Base-by-base conservation (phyloP, 495 filamentous ascomycete species). In the Neurospora pannonica region DNA sequence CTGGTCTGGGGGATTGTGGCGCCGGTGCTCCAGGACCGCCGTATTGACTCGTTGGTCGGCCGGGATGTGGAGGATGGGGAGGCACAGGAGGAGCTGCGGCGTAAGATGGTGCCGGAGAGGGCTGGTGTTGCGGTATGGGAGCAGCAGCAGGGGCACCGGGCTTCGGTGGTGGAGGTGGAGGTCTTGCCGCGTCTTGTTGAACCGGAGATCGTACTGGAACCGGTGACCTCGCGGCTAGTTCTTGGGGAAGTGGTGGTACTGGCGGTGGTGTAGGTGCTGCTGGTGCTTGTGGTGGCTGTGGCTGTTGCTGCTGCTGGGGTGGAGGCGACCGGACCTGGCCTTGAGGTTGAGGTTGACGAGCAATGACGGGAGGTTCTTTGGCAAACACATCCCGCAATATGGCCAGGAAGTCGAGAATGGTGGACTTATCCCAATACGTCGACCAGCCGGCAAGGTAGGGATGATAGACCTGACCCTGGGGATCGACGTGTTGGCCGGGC, bases 401-500 rank as follows among this genome's bases (percentile, higher is more conserved):
- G 11, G 88, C 91, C 3, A 98, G 84, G 73, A 98, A 91, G 77
- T 96, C 94, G 21, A 90, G 79, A 17, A 97, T 86, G 74, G 87
- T 93, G 5, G 92, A 97, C 84, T 91, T 93, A 90, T 97, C 95
- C 92, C 92, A 97, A 73, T 91, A 93, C 75, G 92, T 90, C 36
- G 86, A 84, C 96, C 96, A 99, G 60, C 92, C 90, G 17, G 93
- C 93, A 48, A 99, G 83, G 82, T 98, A 98, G 72, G 96, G 97
- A 83, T 99, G 96, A 80, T 97, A 99, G 77, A 97, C 89, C 79
- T 91, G 91, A 70, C 96, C 96, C 78, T 98, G 94, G n/a, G 92
- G 89, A 77, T 95, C 94, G 71, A 99, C 94, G 84, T 98, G 93
- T 77, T 98, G 96, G 3, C 97, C 96, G 7, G 94, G 91, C 34